These are phyloP conservation scores for Myriosclerotinia scirpicola DNA, from an alignment of 2,329 filamentous ascomycete genomes.

Conservation along the genomic window DNA sequence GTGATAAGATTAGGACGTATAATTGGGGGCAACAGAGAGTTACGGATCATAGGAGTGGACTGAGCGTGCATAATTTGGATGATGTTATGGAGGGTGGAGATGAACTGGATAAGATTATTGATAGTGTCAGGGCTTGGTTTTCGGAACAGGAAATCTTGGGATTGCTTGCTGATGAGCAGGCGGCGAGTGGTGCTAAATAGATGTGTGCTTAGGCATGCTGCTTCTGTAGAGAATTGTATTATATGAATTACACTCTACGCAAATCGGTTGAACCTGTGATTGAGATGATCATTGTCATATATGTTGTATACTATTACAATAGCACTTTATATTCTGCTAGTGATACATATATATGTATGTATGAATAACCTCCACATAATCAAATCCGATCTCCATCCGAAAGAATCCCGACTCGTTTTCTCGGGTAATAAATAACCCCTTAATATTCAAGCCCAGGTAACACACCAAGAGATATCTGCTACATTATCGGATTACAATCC, in stretches of 20 bases:
- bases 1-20: conserved; percentile 85
- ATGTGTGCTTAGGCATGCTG: background rate
- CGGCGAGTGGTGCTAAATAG: conserved; percentile 28
- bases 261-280: background rate
- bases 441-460: background rate
- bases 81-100: conserved; percentile 65
- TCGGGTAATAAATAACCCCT: background rate
- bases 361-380: background rate
- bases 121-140: conserved; percentile 66
- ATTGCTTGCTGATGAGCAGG: conserved; percentile 52
- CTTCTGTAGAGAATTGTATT: background rate
- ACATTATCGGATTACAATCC: background rate
- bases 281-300: background rate
- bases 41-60: conserved; percentile 69
- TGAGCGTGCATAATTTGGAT: conserved; percentile 64
- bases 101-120: conserved; percentile 64
- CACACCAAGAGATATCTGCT: background rate
- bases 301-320: background rate
- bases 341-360: no score
- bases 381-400: no score
- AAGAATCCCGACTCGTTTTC: background rate
- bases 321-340: background rate
- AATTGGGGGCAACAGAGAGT: conserved; percentile 70
- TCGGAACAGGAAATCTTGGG: conserved; percentile 63
- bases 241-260: no score